phyloP scores from a whole-genome alignment of 176 grass and related monocot genomes.

The Cocos nucifera region DNA sequence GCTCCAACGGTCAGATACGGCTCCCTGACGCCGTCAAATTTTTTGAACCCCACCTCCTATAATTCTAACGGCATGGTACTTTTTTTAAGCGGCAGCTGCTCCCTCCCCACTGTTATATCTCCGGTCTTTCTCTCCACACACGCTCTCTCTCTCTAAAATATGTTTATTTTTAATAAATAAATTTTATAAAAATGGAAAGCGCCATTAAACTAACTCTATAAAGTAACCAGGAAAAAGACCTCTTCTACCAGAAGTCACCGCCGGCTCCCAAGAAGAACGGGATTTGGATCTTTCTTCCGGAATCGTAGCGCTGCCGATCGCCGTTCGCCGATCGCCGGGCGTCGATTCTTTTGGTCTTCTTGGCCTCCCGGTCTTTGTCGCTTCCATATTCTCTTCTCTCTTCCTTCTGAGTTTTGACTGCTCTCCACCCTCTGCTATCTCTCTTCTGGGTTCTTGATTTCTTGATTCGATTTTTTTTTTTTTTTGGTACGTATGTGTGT shows the following conservation, averaged over 20 bases:
- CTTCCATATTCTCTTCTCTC: too few relatives aligned
- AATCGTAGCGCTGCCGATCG: too few relatives aligned
- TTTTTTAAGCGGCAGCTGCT: too few relatives aligned
- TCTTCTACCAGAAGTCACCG: slow-evolving; percentile 36
- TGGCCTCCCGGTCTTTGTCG: too few relatives aligned
- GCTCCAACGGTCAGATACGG: too few relatives aligned
- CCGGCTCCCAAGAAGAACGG: neutral
- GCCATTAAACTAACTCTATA: neutral
- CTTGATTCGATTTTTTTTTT: neutral
- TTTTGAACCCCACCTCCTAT: too few relatives aligned
- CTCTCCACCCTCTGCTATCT: neutral
- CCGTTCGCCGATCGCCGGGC: neutral
- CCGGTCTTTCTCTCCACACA: neutral
- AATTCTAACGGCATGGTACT: too few relatives aligned
- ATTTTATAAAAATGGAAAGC: slow-evolving; percentile 27
- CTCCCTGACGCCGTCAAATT: too few relatives aligned
- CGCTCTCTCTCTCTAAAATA: neutral
- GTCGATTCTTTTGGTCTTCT: too few relatives aligned
- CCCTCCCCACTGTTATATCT: neutral
- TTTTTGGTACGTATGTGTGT: neutral
- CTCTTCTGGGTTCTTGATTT: neutral
- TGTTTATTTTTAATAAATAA: slow-evolving; percentile 4
- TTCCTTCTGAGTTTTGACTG: too few relatives aligned
- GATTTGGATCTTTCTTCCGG: too few relatives aligned
- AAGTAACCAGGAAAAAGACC: neutral